Evolutionary conservation across 2,329 filamentous ascomycete species (phyloP).

Genomic region (Pezicula neosporulosa): DNA sequence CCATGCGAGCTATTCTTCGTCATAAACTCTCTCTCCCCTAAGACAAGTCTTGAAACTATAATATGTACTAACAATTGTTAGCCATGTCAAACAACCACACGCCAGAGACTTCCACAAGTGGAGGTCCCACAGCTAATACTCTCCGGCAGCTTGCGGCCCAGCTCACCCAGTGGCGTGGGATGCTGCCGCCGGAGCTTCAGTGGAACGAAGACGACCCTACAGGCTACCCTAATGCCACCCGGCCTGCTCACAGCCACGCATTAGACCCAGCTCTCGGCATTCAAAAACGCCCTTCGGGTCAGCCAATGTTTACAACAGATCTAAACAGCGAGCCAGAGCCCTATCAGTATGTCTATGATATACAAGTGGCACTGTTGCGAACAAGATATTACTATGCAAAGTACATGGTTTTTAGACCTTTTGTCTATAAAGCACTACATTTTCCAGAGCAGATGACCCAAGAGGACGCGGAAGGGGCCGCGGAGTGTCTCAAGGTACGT

Average conservation of each 20-base stretch:
- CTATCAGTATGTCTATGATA: conserved; percentile 50
- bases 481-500: conserved; percentile 45
- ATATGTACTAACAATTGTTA: background rate
- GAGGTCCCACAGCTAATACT: conserved; percentile 28
- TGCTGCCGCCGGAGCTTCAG: conserved; percentile 50
- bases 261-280: conserved; percentile 6
- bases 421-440: conserved; percentile 57
- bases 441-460: conserved; percentile 48
- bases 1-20: no score
- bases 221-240: conserved; percentile 33
- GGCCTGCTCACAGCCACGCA: conserved; percentile 13
- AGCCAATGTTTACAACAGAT: conserved; percentile 43
- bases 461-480: conserved; percentile 52
- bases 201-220: conserved; percentile 53
- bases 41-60: background rate
- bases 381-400: conserved; percentile 57
- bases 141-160: conserved; percentile 50
- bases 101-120: conserved; percentile 6
- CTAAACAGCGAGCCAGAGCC: conserved; percentile 38
- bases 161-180: conserved; percentile 53
- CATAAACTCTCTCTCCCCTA: no score
- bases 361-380: conserved; percentile 53
- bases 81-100: conserved; percentile 14
- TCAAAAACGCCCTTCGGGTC: conserved; percentile 17
- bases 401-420: conserved; percentile 55